Percentiles rank a stretch among this genome's conserved stretches.
phyloP scores from a whole-genome alignment of 2,329 filamentous ascomycete genomes.

The Pseudogymnoascus sp. region DNA sequence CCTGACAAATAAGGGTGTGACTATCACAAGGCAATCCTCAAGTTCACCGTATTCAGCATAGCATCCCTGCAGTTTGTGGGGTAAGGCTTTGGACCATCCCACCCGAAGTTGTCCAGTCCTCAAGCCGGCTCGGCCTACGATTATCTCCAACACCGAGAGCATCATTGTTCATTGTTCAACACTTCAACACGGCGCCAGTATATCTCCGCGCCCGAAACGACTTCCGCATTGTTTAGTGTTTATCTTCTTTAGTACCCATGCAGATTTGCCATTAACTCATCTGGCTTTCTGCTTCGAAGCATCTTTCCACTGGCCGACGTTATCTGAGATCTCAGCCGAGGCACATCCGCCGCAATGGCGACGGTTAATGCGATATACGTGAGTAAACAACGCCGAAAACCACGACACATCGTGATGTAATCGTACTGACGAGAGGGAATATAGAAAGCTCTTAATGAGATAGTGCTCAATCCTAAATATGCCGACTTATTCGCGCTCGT shows the following conservation, averaged over 20 bases:
- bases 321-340: slow-evolving; percentile 7
- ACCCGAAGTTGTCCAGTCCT: background rate
- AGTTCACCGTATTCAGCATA: background rate
- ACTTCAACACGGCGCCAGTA: background rate
- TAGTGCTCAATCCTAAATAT: slow-evolving; percentile 75
- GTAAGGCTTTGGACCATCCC: slow-evolving; percentile 3
- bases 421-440: background rate
- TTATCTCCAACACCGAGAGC: background rate
- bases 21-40: slow-evolving; percentile 4
- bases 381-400: slow-evolving; percentile 2
- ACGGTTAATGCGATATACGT: slow-evolving; percentile 3
- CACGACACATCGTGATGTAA: slow-evolving; percentile 12
- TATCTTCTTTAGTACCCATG: slow-evolving; percentile 1
- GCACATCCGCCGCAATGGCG: slow-evolving; percentile 5
- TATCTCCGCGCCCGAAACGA: background rate
- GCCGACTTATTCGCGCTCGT: slow-evolving; percentile 76
- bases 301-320: background rate
- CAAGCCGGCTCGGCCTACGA: slow-evolving; percentile 2
- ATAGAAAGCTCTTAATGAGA: slow-evolving; percentile 52
- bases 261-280: background rate
- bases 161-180: background rate
- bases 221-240: background rate
- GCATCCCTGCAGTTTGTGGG: slow-evolving; percentile 1
- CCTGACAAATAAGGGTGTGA: background rate
- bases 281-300: background rate